Percentiles rank a stretch among this genome's conserved stretches.
These are phyloP conservation scores for Saccharomyces hybrid DNA, from an alignment of 1,139 yeast species.

Conservation along the genomic window DNA sequence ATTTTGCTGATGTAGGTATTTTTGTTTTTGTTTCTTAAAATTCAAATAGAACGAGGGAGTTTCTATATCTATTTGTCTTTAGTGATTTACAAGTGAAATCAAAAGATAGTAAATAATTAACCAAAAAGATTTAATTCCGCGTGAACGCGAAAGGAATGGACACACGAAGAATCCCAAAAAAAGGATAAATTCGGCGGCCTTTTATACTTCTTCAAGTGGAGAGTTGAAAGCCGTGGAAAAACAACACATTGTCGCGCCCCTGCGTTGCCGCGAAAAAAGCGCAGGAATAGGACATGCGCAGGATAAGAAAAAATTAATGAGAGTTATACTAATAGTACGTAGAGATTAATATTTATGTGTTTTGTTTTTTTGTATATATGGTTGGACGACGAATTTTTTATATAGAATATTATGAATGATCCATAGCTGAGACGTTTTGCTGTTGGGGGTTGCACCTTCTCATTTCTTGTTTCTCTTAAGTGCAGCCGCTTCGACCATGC, in stretches of 20 bases:
- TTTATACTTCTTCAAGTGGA: background rate
- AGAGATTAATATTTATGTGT: no score
- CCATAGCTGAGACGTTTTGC: no score
- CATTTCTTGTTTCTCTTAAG: slow-evolving; percentile 5
- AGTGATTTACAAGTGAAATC: background rate
- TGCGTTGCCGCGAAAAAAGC: background rate
- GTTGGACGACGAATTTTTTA: background rate
- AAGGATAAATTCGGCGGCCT: background rate
- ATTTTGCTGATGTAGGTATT: slow-evolving; percentile 27
- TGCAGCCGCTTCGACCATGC: slow-evolving; percentile 18
- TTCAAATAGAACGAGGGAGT: background rate
- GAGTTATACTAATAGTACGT: no score
- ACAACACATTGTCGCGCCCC: background rate
- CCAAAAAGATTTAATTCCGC: background rate
- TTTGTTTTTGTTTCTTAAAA: background rate
- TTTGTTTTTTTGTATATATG: background rate
- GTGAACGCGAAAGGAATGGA: background rate
- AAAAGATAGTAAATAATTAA: no score
- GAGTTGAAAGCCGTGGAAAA: background rate
- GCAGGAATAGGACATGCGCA: no score
- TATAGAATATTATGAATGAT: background rate
- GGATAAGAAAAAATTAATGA: no score
- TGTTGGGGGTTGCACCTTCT: background rate
- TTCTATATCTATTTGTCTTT: background rate
- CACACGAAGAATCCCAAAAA: no score